Evolutionary conservation across 805 yeast genomes (phyloP).

Genomic region (Zygosaccharomyces pseudorouxii): DNA sequence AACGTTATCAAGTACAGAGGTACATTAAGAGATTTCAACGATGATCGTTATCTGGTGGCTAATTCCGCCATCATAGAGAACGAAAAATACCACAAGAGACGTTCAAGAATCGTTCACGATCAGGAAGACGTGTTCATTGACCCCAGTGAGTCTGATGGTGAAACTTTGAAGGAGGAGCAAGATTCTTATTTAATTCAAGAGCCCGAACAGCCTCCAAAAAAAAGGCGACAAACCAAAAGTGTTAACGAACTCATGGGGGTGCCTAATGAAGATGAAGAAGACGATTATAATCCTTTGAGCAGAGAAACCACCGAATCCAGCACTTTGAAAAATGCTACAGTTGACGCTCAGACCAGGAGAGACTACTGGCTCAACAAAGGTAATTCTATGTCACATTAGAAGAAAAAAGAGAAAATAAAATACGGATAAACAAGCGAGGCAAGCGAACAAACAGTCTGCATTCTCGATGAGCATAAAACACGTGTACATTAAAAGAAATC

Average conservation of each 20-base stretch:
- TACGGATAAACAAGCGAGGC: background rate
- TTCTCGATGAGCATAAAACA: background rate
- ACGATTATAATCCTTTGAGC: constrained; percentile 21
- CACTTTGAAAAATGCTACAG: constrained; percentile 19
- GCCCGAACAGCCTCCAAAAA: constrained; percentile 11
- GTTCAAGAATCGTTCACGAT: constrained; percentile 21
- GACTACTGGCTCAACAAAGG: constrained; percentile 36
- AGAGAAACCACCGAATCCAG: constrained; percentile 2
- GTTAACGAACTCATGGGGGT: constrained; percentile 28
- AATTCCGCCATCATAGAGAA: constrained; percentile 51
- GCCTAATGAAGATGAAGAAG: constrained; percentile 24
- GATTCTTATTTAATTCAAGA: constrained; percentile 21
- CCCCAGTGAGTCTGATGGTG: constrained; percentile 26
- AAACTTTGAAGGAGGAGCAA: constrained; percentile 19
- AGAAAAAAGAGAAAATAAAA: background rate
- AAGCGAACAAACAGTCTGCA: background rate
- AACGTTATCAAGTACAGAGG: constrained; percentile 75
- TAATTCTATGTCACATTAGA: constrained; percentile 6
- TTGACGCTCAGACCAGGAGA: constrained; percentile 33
- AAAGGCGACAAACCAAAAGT: constrained; percentile 14
- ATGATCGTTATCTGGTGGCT: constrained; percentile 58
- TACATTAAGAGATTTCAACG: constrained; percentile 68
- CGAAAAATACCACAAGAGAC: constrained; percentile 28
- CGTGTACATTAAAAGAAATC: constrained; percentile 1
- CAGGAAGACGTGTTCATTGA: constrained; percentile 21